A percentile compares a stretch with the other conserved stretches of the same genome.
phyloP scores from a whole-genome alignment of 2,329 filamentous ascomycete species.

The Penicillium brasilianum region DNA sequence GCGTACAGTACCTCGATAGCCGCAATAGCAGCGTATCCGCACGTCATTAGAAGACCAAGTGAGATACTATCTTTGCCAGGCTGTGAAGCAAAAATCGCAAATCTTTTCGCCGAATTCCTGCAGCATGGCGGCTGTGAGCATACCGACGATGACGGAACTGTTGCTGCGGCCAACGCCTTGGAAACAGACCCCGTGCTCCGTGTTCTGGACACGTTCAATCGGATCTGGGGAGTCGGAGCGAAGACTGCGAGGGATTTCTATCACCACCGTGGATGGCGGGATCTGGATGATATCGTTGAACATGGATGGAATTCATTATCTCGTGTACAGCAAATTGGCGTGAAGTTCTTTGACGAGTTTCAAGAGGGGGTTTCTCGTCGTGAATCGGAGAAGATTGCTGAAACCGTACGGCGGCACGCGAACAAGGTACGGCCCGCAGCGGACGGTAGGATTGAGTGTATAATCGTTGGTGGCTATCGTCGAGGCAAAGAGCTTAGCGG shows the following conservation, averaged over 20 bases:
- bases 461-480: slow-evolving; percentile 80
- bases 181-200: slow-evolving; percentile 68
- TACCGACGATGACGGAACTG: slow-evolving; percentile 54
- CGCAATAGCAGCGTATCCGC: slow-evolving; percentile 78
- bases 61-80: slow-evolving; percentile 68
- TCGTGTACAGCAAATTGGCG: slow-evolving; percentile 86
- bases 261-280: slow-evolving; percentile 73
- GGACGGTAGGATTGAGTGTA: slow-evolving; percentile 57
- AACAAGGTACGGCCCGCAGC: slow-evolving; percentile 61
- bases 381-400: slow-evolving; percentile 74
- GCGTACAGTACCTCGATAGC: slow-evolving; percentile 91
- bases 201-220: slow-evolving; percentile 72
- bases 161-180: slow-evolving; percentile 69
- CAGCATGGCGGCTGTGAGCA: slow-evolving; percentile 38
- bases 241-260: slow-evolving; percentile 83
- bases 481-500: slow-evolving; percentile 74
- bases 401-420: slow-evolving; percentile 69
- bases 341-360: slow-evolving; percentile 94
- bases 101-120: slow-evolving; percentile 77
- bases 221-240: slow-evolving; percentile 91
- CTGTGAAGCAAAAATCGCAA: slow-evolving; percentile 78
- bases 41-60: slow-evolving; percentile 52
- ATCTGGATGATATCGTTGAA: slow-evolving; percentile 85
- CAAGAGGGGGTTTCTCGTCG: slow-evolving; percentile 69
- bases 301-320: slow-evolving; percentile 76